Conservation (phyloP, 768 basidiomycete species). For the Tylopilus sp. region DNA sequence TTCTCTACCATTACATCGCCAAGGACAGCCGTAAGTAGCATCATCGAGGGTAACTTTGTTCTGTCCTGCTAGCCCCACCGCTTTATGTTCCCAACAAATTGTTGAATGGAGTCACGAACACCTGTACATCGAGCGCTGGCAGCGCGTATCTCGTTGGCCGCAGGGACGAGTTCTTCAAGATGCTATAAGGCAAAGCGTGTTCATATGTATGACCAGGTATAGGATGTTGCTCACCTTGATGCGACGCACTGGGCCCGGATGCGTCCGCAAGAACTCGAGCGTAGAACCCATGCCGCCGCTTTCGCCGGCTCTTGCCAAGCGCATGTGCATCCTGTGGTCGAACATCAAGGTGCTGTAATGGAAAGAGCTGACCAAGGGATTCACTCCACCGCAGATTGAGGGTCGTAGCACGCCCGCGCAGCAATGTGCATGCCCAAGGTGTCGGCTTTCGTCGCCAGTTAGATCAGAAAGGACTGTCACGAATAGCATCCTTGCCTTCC, state of each 20-base stretch:
- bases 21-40: background rate
- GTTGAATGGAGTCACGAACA: slow-evolving; percentile 32
- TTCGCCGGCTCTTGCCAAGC: slow-evolving; percentile 58
- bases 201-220: background rate
- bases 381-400: slow-evolving; percentile 69
- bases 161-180: slow-evolving; percentile 52
- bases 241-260: slow-evolving; percentile 71
- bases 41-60: too few species aligned
- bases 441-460: slow-evolving; percentile 55
- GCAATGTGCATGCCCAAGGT: slow-evolving; percentile 78
- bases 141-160: slow-evolving; percentile 52
- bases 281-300: slow-evolving; percentile 21
- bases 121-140: slow-evolving; percentile 54
- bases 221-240: slow-evolving; percentile 51
- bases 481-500: slow-evolving; percentile 51
- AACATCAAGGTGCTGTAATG: background rate
- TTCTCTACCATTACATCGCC: background rate
- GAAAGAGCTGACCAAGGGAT: background rate
- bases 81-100: slow-evolving; percentile 14
- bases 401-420: slow-evolving; percentile 85
- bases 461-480: background rate
- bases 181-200: slow-evolving; percentile 31
- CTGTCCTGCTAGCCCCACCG: slow-evolving; percentile 12
- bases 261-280: slow-evolving; percentile 72
- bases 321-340: slow-evolving; percentile 59